Percentiles rank a stretch among this genome's conserved stretches.
These are phyloP conservation scores for Annona cherimola DNA, from an alignment of 164 flowering plant genomes.

Conservation along the genomic window DNA sequence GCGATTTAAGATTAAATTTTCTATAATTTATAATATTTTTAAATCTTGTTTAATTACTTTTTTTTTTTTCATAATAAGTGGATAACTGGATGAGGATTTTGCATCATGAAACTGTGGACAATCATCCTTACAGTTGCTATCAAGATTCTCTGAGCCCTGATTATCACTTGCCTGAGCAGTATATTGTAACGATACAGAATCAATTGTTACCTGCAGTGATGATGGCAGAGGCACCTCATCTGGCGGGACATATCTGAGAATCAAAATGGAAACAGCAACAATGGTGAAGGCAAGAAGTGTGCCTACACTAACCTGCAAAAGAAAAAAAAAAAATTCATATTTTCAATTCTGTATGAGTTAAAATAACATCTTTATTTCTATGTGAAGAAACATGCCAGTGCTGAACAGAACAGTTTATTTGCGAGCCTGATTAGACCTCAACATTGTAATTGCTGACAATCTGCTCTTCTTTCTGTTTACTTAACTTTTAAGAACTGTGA, in stretches of 20 bases:
- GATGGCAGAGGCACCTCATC: slow-evolving; percentile 82
- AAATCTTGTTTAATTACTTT: background rate
- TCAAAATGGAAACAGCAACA: slow-evolving; percentile 84
- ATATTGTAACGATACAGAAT: slow-evolving; percentile 40
- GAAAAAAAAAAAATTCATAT: background rate
- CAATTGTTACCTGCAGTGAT: slow-evolving; percentile 69
- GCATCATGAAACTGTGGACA: slow-evolving; percentile 15
- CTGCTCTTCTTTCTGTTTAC: background rate
- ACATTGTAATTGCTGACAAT: background rate
- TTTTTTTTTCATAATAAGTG: slow-evolving; percentile 39
- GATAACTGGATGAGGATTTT: slow-evolving; percentile 33
- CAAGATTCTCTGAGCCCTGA: slow-evolving; percentile 16
- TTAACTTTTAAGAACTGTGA: too few species aligned
- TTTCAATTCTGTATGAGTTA: background rate
- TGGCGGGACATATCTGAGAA: slow-evolving; percentile 92
- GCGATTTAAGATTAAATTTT: too few species aligned
- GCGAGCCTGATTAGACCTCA: too few species aligned
- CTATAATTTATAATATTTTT: too few species aligned
- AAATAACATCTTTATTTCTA: background rate
- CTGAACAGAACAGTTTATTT: too few species aligned
- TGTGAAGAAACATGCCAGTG: background rate
- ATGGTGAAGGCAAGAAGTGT: slow-evolving; percentile 93
- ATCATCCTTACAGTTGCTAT: background rate
- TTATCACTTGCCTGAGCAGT: slow-evolving; percentile 20
- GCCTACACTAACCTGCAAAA: slow-evolving; percentile 72